phyloP scores from a whole-genome alignment of 106 monocot species.

The Ottelia alismoides region DNA sequence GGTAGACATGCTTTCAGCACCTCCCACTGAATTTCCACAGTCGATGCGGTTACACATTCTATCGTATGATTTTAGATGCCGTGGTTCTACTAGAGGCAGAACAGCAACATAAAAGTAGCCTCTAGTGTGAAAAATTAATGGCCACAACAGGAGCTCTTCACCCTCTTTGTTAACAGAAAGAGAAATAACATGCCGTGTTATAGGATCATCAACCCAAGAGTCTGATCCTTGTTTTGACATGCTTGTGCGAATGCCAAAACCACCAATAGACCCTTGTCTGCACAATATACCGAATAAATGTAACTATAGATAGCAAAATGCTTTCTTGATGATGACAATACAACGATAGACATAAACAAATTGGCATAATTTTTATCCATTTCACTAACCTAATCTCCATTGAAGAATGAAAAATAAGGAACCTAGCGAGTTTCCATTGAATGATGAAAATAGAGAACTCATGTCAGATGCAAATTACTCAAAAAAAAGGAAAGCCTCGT shows the following conservation, averaged over 20 bases:
- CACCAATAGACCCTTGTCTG: conserved; percentile 79
- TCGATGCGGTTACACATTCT: conserved; percentile 39
- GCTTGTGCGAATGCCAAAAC: conserved; percentile 52
- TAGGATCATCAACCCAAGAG: conserved; percentile 92
- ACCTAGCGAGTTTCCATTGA: not conserved
- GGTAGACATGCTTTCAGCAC: conserved; percentile 43
- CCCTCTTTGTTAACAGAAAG: conserved; percentile 48
- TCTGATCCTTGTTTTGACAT: conserved; percentile 56
- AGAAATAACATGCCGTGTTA: conserved; percentile 76
- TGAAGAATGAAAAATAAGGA: no score
- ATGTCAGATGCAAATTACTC: no score
- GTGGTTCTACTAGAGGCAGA: conserved; percentile 72
- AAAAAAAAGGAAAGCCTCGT: no score
- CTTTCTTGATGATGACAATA: no score
- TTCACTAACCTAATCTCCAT: no score
- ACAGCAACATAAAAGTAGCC: conserved; percentile 52
- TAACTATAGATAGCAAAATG: not conserved
- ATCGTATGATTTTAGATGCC: conserved; percentile 49
- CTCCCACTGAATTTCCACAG: conserved; percentile 48
- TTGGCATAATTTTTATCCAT: no score
- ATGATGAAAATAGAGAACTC: not conserved
- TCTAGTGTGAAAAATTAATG: conserved; percentile 70
- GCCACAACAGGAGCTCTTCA: conserved; percentile 57
- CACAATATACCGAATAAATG: not conserved
- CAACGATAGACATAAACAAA: no score